Percentiles rank a stretch among this genome's conserved stretches.
Evolutionary conservation across 2,329 filamentous ascomycete genomes (phyloP).

Genomic region (Clonostachys sp.): DNA sequence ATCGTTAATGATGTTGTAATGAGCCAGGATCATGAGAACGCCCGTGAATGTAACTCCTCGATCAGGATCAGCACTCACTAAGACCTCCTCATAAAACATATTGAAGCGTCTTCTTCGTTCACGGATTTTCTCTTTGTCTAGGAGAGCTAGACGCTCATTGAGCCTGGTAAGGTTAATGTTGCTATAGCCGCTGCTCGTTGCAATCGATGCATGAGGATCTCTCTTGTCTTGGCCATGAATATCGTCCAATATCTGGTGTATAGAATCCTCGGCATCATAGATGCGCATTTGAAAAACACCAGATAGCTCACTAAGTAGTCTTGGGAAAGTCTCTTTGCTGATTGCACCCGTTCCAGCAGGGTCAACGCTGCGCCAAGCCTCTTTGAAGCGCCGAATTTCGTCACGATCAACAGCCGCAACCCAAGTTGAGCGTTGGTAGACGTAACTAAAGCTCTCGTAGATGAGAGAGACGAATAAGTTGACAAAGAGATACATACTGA

Average conservation of each 20-base stretch:
- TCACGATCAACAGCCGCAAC: conserved; percentile 85
- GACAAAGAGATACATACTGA: conserved; percentile 99
- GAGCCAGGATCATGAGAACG: conserved; percentile 90
- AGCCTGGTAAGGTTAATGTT: conserved; percentile 72
- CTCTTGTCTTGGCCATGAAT: conserved; percentile 56
- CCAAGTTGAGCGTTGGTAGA: conserved; percentile 95
- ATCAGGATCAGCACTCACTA: conserved; percentile 87
- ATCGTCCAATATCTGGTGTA: conserved; percentile 82
- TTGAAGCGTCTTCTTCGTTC: conserved; percentile 77
- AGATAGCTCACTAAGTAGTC: conserved; percentile 84
- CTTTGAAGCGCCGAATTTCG: conserved; percentile 94
- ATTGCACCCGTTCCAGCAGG: conserved; percentile 90
- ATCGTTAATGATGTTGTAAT: conserved; percentile 98
- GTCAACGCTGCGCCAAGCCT: conserved; percentile 95
- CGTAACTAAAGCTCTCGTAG: conserved; percentile 98
- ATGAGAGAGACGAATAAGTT: conserved; percentile 98
- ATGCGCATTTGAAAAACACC: conserved; percentile 97
- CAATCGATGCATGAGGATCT: conserved; percentile 49
- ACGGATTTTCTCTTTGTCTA: conserved; percentile 73
- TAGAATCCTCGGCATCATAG: conserved; percentile 85
- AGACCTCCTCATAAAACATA: conserved; percentile 93
- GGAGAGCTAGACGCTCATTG: conserved; percentile 64
- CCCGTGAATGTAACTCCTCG: conserved; percentile 87
- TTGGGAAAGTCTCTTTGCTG: conserved; percentile 81
- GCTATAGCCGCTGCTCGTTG: conserved; percentile 42